Evolutionary conservation across 2,329 filamentous ascomycete genomes (phyloP), one percentile per base, ranked within the genome.

Genomic region (Arthroderma sp.): DNA sequence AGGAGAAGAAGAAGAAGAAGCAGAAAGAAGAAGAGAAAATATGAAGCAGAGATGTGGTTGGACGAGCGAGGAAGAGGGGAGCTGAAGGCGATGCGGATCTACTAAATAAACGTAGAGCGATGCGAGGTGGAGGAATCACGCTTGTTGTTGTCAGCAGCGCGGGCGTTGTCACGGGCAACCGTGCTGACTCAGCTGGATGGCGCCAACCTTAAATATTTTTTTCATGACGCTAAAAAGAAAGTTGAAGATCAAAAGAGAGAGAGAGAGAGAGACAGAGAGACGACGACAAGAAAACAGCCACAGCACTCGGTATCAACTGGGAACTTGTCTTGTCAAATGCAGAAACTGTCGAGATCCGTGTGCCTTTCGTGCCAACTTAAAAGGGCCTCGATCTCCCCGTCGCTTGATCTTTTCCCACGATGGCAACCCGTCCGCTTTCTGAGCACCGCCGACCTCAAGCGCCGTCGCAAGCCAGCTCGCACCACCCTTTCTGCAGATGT

Each of bases 401-500:
- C 15, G 15, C 15, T 22, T 22, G 15, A 22, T 22, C 15, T 22
- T 22, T 22, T 43, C 31, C 48, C 54, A 36, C 51, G 50, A 55
- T 58, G 53, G 54, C 59, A 62, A 47, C 46, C 56, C 36, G 50
- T 56, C 11, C 59, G 64, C 47, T 53, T 53, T 15, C 57, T 22
- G 15, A 22, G 63, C 49, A 60, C 56, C 28, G 57, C 59, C 27
- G 54, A 50, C 37, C 55, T 57, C 36, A 47, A 55, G 38, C 62
- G 57, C 34, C 59, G 42, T 27, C 51, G 61, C 48, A 63, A 56
- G 47, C 56, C 57, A 30, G 53, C 63, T 30, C 62, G 64, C 27
- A 65, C 64, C 62, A 52, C 59, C 7, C 53, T 65, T 6, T 64
- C 63, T 27, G 53, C 56, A n/a, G 54, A 60, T 46, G 68, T 70